Base-by-base conservation (phyloP, 1,284 basidiomycete genomes). In the Takashimella tepidaria region DNA sequence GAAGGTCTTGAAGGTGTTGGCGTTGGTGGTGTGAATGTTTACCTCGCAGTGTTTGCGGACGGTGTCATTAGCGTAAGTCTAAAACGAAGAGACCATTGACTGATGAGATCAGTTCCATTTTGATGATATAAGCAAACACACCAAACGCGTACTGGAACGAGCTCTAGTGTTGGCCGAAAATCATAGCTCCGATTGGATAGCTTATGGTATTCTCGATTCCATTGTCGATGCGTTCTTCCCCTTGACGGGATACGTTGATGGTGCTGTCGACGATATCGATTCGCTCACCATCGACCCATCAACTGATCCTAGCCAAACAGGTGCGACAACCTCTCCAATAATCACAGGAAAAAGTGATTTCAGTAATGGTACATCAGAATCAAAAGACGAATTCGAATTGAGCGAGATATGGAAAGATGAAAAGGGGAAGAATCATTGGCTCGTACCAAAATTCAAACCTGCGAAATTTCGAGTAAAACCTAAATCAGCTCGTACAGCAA, bases 181-280 rank as follows among this genome's bases (percentile, higher is more conserved):
- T 57, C 81, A 81, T 53, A 74, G 81, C 46, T 84, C 89, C 46
- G 91, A 95, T 70, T 97, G 92, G 92, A 91, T 98, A 60, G 90
- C 91, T 0, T 92, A 98, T 72, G 89, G 87, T 16, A 80, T 97
- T 50, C 79, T 97, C 67, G 93, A 97, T 69, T 95, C 92, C 1
- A 85, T 97, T 49, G 91, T 97, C 26, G 93, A 98, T 70, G 85
- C 90, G 1, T 96, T 96, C 76, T 91, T 92, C 73, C 92, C 93
- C 1, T 80, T 92, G 53, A 79, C 95, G 47, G 82, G 86, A 51
- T 86, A 86, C 54, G 86, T 97, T 44, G 91, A 92, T 68, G 81
- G 81, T 47, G 92, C 96, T 67, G 85, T 91, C 0, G 80, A 84
- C 53, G 83, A 84, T 23, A 84, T 96, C 49, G 90, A 95, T 62